These are phyloP conservation scores for Xylaria grammica DNA, from an alignment of 495 filamentous ascomycete genomes.

Conservation along the genomic window DNA sequence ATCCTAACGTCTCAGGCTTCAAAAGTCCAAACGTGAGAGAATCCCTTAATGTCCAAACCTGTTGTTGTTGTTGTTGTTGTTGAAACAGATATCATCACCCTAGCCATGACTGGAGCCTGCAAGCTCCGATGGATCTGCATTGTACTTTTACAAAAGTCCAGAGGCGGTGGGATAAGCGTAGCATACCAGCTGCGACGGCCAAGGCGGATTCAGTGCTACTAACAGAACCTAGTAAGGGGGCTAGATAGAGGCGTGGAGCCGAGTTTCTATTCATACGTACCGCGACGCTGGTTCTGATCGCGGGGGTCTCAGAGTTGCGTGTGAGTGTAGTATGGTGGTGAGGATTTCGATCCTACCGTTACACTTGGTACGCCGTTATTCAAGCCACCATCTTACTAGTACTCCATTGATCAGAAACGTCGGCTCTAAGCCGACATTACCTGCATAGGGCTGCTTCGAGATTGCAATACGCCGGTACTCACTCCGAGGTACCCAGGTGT, in stretches of 20 bases:
- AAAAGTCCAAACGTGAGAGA: background rate
- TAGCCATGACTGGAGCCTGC: slow-evolving; percentile 8
- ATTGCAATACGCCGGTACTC: background rate
- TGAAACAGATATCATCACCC: background rate
- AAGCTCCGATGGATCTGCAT: slow-evolving; percentile 17
- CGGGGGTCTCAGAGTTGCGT: background rate
- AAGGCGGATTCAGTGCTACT: slow-evolving; percentile 1
- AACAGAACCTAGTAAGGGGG: background rate
- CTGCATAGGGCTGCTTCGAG: slow-evolving; percentile 15
- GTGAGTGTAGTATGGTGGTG: background rate
- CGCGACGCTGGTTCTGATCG: background rate
- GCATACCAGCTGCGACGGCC: slow-evolving; percentile 1
- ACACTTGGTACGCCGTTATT: background rate
- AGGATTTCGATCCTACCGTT: background rate
- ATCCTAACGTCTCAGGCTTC: background rate
- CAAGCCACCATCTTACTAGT: slow-evolving; percentile 21
- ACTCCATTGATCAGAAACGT: background rate
- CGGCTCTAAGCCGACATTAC: background rate
- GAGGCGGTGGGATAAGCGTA: slow-evolving; percentile 13
- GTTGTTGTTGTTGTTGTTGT: too few species aligned
- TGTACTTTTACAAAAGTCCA: slow-evolving; percentile 26
- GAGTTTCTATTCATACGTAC: slow-evolving; percentile 1
- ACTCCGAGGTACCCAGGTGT: background rate
- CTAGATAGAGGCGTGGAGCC: slow-evolving; percentile 1
- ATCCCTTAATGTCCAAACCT: slow-evolving; percentile 2